Evolutionary conservation across 176 grass and related monocot species (phyloP), one percentile per base, ranked within the genome.

Genomic region (Paspalum vaginatum): DNA sequence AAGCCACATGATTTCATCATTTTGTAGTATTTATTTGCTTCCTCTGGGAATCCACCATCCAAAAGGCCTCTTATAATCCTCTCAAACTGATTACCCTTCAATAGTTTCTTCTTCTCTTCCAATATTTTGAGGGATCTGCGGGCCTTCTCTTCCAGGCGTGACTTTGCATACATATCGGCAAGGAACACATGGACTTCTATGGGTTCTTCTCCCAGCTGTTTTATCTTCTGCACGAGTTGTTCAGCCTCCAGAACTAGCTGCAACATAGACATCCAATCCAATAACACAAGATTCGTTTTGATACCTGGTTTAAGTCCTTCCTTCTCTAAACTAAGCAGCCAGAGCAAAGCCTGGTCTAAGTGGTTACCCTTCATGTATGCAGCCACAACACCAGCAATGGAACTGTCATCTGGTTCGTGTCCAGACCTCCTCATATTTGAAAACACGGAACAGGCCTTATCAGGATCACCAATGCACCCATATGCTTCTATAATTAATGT

Each of bases 101-200:
- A 75, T 38, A 87, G 47, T 65, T 59, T 58, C 66, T 91, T 95
- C 86, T 88, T 95, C 38, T 83, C 83, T 24, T 95, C 92, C 70
- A 98, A 84, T 61, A 98, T 69, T 90, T 89, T 98, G 50, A 94
- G 81, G 50, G 88, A 91, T 53, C 76, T 90, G 61, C 75, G 90
- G 74, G 80, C 70, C 80, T 91, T 95, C 50, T 86, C 74, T 61
- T 85, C 88, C 47, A 82, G 81, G 1, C 20, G 61, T 53, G 79
- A 86, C 74, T 81, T 91, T 11, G 91, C 86, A 21, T 97, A 97
- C 88, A 93, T 93, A 76, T 74, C 79, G 17, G 87, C 93, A 67
- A 97, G 91, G 50, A 82, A 87, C 51, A 97, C 80, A 85, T 93
- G 92, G 24, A 98, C 68, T 75, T 98, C 88, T 56, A 91, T 81